Evolutionary conservation across 169 alveolate genomes (phyloP).

Genomic region (Eimeria nieschulzi): DNA sequence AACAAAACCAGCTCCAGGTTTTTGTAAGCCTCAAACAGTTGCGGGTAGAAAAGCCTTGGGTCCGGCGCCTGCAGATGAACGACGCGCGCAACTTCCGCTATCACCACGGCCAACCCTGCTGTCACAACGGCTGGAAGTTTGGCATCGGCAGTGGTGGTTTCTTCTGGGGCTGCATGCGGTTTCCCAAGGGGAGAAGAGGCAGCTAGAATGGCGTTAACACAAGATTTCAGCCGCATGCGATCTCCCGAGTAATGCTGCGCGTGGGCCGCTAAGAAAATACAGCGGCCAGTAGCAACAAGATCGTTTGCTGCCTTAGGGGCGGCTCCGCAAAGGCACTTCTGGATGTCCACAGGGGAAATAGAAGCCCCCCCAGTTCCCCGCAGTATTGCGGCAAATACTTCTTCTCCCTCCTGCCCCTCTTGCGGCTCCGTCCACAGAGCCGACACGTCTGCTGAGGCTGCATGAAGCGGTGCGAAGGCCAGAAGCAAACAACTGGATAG

Average conservation of each 20-base stretch:
- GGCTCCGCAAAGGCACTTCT: conserved; percentile 38
- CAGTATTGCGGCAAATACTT: neutral
- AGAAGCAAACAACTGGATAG: conserved; percentile 21
- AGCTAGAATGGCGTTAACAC: neutral
- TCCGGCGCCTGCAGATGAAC: conserved; percentile 25
- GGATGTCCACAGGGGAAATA: neutral
- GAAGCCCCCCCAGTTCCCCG: neutral
- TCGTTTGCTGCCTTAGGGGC: conserved; percentile 12
- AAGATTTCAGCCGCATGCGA: neutral
- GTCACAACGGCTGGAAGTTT: neutral
- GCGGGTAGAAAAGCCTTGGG: conserved; percentile 3
- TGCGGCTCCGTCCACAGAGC: neutral
- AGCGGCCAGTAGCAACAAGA: neutral
- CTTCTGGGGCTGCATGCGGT: neutral
- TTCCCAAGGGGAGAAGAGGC: neutral
- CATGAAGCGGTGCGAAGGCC: conserved; percentile 25
- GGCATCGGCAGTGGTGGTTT: neutral
- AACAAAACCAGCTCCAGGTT: neutral
- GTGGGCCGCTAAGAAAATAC: conserved; percentile 13
- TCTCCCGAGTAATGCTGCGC: conserved; percentile 19
- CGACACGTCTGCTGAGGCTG: conserved; percentile 24
- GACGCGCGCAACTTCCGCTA: conserved; percentile 7
- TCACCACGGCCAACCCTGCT: conserved; percentile 16
- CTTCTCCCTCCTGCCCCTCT: conserved; percentile 33
- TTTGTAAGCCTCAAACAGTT: conserved; percentile 4